These are phyloP conservation scores for Xerocomus cyaneibrunnescens DNA, from an alignment of 1,284 basidiomycete genomes.

Conservation along the genomic window DNA sequence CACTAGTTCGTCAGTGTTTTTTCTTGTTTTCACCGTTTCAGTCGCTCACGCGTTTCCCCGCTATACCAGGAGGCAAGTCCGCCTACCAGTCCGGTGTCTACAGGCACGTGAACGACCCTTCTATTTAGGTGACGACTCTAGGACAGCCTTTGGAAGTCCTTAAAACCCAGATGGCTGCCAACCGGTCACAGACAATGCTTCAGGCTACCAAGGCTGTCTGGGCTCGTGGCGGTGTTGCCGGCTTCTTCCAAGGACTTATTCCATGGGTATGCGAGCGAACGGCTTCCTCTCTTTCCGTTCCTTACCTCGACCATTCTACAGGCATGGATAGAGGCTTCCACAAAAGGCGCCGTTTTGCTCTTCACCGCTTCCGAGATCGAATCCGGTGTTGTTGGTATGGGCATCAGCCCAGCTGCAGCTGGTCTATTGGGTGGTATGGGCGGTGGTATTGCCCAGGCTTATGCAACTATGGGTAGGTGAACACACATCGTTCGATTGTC, in stretches of 20 bases:
- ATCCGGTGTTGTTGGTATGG: constrained; percentile 60
- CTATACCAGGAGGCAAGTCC: constrained; percentile 47
- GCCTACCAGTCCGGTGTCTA: not conserved
- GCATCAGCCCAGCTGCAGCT: constrained; percentile 77
- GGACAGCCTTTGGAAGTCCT: constrained; percentile 98
- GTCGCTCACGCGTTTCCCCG: constrained; percentile 16
- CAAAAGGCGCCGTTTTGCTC: constrained; percentile 95
- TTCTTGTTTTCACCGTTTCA: constrained; percentile 11
- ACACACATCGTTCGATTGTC: not conserved
- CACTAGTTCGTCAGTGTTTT: constrained; percentile 29
- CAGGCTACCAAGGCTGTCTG: constrained; percentile 88
- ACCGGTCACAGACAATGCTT: constrained; percentile 87
- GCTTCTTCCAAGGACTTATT: constrained; percentile 98
- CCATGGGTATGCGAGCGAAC: constrained; percentile 75
- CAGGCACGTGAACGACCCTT: constrained; percentile 6
- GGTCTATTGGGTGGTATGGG: constrained; percentile 97
- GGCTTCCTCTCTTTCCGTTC: not conserved
- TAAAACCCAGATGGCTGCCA: constrained; percentile 99
- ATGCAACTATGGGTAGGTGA: constrained; percentile 95
- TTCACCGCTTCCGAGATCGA: constrained; percentile 98
- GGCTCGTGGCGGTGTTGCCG: constrained; percentile 85
- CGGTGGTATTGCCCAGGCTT: constrained; percentile 97
- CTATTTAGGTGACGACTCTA: constrained; percentile 83
- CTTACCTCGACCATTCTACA: constrained; percentile 34
- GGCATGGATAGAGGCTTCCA: constrained; percentile 99